Conservation (phyloP, 2,329 filamentous ascomycete genomes). For the Exophiala aquamarina region DNA sequence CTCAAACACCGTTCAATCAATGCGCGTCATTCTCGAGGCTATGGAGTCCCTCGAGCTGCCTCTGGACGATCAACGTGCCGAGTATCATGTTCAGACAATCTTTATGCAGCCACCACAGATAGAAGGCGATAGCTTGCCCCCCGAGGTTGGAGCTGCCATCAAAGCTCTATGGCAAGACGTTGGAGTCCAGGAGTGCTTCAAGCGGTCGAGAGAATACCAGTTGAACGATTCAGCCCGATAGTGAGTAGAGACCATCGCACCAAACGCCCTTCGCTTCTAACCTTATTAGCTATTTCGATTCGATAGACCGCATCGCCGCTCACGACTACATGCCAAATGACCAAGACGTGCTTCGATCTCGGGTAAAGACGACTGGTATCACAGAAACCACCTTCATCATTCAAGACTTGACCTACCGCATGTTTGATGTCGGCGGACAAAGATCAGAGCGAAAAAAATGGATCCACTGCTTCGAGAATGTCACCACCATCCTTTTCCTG, state of each 20-base stretch:
- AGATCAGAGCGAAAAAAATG: conserved; percentile 98
- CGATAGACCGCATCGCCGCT: conserved; percentile 84
- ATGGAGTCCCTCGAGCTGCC: conserved; percentile 74
- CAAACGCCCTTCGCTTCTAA: conserved; percentile 35
- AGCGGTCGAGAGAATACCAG: conserved; percentile 92
- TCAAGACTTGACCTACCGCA: conserved; percentile 88
- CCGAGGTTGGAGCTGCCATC: conserved; percentile 90
- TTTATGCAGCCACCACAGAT: conserved; percentile 99
- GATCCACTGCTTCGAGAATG: conserved; percentile 99
- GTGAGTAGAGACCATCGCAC: conserved; percentile 54
- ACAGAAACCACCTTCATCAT: conserved; percentile 96
- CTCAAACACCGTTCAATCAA: conserved; percentile 69
- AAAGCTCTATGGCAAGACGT: conserved; percentile 90
- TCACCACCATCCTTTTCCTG: conserved; percentile 93
- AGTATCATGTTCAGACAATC: conserved; percentile 97
- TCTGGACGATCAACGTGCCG: conserved; percentile 85
- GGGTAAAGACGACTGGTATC: conserved; percentile 97
- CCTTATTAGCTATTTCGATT: conserved; percentile 80
- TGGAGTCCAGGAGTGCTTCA: conserved; percentile 92
- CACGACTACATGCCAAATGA: conserved; percentile 94
- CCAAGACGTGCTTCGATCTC: conserved; percentile 89
- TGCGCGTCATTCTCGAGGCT: conserved; percentile 69
- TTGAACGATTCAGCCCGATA: conserved; percentile 96
- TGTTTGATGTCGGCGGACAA: conserved; percentile 97
- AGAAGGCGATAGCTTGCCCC: conserved; percentile 89